Base-by-base conservation (phyloP, 192 early-diverging fungal species). In the Globomyces pollinis-pini region DNA sequence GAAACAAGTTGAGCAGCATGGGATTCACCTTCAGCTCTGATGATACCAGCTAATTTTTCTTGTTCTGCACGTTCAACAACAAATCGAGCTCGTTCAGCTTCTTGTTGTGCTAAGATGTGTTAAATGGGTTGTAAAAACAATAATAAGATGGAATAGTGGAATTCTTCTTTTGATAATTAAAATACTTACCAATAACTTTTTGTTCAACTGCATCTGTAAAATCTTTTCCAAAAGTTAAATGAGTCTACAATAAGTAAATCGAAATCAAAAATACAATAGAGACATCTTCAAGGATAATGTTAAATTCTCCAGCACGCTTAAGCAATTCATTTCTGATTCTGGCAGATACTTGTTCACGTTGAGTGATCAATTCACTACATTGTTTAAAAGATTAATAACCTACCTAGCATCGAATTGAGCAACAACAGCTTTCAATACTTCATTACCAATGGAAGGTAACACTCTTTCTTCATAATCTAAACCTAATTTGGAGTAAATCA, bases 21-120 rank as follows among this genome's bases (percentile, higher is more conserved):
- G 23, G 93, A 89, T 76, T 99, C 94, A 72, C 96, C 96, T 71
- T 99, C 96, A 57, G 96, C 96, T 41, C 92, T 83, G 72, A 99
- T 99, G 62, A 99, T 87, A 11, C 88, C 83, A 8, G 96, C 96
- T 65, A 86, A 81, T 77, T 94, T 97, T 69, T 99, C 96, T 75
- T 96, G 94, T 76, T 99, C 91, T 20, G 96, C 96, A 76, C 88
- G 90, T 68, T 99, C 96, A 26, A 99, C 96, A 49, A 97, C 83
- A 77, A 96, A 99, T 64, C 88, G 87, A 34, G 96, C 96, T 53
- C 96, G 89, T 73, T 99, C 96, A 42, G 96, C 96, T 69, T 97
- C 96, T 77, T 99, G 96, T 65, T 99, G 94, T 38, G 96, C 76
- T n/a, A n/a, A n/a, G n/a, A n/a, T n/a, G n/a, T n/a, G n/a, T n/a